phyloP scores from a whole-genome alignment of 345 rosid species.

The Geranium rotundifolium region DNA sequence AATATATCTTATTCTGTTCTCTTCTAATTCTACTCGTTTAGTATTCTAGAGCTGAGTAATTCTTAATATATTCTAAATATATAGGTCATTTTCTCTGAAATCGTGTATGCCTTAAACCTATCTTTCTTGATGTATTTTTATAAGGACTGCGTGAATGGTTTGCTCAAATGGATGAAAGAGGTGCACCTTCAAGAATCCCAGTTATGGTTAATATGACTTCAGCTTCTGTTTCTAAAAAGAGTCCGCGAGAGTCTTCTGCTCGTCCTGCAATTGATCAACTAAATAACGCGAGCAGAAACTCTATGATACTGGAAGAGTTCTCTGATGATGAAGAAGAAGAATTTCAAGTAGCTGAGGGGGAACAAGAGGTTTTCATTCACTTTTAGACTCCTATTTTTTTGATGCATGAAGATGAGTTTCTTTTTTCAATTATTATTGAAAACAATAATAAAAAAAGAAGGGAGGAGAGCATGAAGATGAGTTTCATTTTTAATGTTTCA shows the following conservation, averaged over 20 bases:
- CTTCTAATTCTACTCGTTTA: no score
- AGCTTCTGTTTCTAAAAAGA: slow-evolving; percentile 43
- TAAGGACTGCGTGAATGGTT: slow-evolving; percentile 97
- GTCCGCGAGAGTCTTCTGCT: slow-evolving; percentile 27
- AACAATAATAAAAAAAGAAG: no score
- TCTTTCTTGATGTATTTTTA: slow-evolving; percentile 6
- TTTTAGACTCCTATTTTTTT: slow-evolving; percentile 3
- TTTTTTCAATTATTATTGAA: not conserved
- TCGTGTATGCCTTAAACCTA: not conserved
- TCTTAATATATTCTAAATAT: not conserved
- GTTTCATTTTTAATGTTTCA: slow-evolving; percentile 19
- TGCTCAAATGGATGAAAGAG: slow-evolving; percentile 88
- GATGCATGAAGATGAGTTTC: not conserved
- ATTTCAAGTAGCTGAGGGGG: slow-evolving; percentile 73
- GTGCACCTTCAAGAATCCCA: slow-evolving; percentile 88
- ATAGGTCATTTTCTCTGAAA: not conserved
- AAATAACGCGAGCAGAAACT: slow-evolving; percentile 54
- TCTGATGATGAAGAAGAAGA: slow-evolving; percentile 89
- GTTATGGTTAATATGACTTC: slow-evolving; percentile 95
- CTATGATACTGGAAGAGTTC: slow-evolving; percentile 68
- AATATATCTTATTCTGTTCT: no score
- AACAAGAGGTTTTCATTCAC: slow-evolving; percentile 52
- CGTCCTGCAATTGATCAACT: slow-evolving; percentile 56
- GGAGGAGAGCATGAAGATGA: not conserved
- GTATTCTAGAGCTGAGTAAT: not conserved